These are phyloP conservation scores for Trichoderma virens DNA, from an alignment of 495 filamentous ascomycete genomes.

Conservation along the genomic window DNA sequence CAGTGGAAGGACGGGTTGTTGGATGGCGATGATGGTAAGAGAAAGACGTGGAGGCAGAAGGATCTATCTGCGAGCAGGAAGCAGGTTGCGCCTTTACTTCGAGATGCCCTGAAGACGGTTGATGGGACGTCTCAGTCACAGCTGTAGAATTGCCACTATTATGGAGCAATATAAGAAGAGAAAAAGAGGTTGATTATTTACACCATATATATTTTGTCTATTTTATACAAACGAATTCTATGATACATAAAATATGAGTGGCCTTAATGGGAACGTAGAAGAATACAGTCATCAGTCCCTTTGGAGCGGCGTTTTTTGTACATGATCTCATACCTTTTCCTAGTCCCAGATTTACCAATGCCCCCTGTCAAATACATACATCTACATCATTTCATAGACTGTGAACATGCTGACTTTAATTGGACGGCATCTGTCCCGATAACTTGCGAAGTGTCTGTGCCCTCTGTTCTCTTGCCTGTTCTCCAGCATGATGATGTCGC, in stretches of 20 bases:
- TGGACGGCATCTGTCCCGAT: not conserved
- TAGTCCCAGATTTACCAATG: not conserved
- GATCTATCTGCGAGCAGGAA: constrained; percentile 69
- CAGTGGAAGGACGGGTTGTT: constrained; percentile 40
- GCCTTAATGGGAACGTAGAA: not conserved
- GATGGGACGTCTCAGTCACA: constrained; percentile 19
- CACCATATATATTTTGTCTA: not conserved
- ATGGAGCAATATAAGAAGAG: no score
- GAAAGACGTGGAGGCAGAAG: constrained; percentile 59
- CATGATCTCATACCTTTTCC: not conserved
- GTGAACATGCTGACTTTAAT: not conserved
- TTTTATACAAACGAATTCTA: not conserved
- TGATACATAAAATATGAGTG: not conserved
- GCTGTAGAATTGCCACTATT: not conserved
- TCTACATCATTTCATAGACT: not conserved
- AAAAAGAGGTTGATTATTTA: no score
- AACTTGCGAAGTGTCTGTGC: not conserved
- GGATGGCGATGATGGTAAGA: constrained; percentile 33
- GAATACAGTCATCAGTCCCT: not conserved
- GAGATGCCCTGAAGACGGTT: constrained; percentile 49
- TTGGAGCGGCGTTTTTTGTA: not conserved
- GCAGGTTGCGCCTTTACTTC: constrained; percentile 77
- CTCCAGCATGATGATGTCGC: not conserved
- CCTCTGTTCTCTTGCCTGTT: not conserved
- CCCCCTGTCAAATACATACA: not conserved